These are phyloP conservation scores for Globisporangium paddicum DNA, from an alignment of 352 stramenopile genomes.

Conservation along the genomic window DNA sequence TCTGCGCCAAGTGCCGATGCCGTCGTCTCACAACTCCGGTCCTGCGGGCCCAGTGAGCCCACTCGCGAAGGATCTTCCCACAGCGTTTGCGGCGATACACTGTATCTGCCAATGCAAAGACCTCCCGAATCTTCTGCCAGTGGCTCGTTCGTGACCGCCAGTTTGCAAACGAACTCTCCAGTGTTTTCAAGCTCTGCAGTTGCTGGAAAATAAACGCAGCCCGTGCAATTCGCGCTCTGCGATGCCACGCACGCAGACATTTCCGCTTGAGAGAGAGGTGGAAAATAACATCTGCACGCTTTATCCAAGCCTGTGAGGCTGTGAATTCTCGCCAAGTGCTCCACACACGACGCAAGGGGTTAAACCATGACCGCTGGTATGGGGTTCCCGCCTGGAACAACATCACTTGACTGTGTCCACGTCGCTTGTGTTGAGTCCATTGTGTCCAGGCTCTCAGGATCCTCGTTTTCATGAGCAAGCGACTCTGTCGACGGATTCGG, in stretches of 20 bases:
- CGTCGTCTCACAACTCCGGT: not conserved
- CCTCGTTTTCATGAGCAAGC: slow-evolving; percentile 15
- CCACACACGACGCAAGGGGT: slow-evolving; percentile 24
- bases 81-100: slow-evolving; percentile 18
- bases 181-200: not conserved
- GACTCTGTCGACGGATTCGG: slow-evolving; percentile 19
- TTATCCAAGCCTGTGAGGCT: not conserved
- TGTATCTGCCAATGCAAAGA: slow-evolving; percentile 17
- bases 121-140: slow-evolving; percentile 21
- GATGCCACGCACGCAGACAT: slow-evolving; percentile 1
- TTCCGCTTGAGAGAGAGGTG: not conserved
- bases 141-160: slow-evolving; percentile 22
- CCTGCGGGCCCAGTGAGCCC: slow-evolving; percentile 4
- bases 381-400: not conserved
- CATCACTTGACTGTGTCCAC: not conserved
- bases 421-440: not conserved
- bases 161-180: slow-evolving; percentile 8
- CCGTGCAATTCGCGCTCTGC: not conserved
- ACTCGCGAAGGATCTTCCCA: slow-evolving; percentile 17
- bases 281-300: not conserved
- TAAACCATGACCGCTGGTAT: slow-evolving; percentile 24
- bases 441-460: slow-evolving; percentile 22
- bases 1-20: not conserved
- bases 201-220: slow-evolving; percentile 13
- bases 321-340: slow-evolving; percentile 15